A percentile compares a stretch with the other conserved stretches of the same genome.
phyloP scores from a whole-genome alignment of 768 basidiomycete species.

The Jaapia argillacea region DNA sequence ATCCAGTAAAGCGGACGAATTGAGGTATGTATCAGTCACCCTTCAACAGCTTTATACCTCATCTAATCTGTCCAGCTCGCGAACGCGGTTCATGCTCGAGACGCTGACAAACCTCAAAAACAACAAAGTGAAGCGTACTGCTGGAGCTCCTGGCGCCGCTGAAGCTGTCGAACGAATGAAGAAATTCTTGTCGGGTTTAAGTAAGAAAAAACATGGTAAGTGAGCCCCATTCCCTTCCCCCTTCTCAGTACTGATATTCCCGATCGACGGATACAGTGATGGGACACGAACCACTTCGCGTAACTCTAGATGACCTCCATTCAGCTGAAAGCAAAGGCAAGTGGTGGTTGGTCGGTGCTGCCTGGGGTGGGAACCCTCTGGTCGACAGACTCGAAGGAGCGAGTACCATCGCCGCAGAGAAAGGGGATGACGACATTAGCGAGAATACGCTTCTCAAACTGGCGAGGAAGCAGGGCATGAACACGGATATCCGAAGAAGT shows the following conservation, averaged over 20 bases:
- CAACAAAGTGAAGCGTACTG: conserved; percentile 66
- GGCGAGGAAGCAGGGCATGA: conserved; percentile 97
- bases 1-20: conserved; percentile 32
- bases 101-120: conserved; percentile 88
- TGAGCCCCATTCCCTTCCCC: conserved; percentile 2
- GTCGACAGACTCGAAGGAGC: conserved; percentile 49
- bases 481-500: conserved; percentile 86
- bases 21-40: conserved; percentile 36
- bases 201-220: conserved; percentile 69
- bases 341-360: conserved; percentile 98
- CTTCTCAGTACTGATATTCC: neutral
- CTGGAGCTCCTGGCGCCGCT: conserved; percentile 54
- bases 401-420: conserved; percentile 14
- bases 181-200: conserved; percentile 69
- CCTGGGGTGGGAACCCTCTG: conserved; percentile 90
- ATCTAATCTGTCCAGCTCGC: conserved; percentile 43
- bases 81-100: conserved; percentile 93
- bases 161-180: conserved; percentile 82
- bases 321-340: conserved; percentile 82
- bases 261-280: conserved; percentile 41
- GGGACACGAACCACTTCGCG: conserved; percentile 77
- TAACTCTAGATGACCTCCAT: conserved; percentile 78
- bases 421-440: conserved; percentile 19
- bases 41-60: neutral
- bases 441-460: conserved; percentile 52